Percentiles rank a stretch among this genome's conserved stretches.
Evolutionary conservation across 768 basidiomycete genomes (phyloP).

Genomic region (Dictyophora rubrovolvata): DNA sequence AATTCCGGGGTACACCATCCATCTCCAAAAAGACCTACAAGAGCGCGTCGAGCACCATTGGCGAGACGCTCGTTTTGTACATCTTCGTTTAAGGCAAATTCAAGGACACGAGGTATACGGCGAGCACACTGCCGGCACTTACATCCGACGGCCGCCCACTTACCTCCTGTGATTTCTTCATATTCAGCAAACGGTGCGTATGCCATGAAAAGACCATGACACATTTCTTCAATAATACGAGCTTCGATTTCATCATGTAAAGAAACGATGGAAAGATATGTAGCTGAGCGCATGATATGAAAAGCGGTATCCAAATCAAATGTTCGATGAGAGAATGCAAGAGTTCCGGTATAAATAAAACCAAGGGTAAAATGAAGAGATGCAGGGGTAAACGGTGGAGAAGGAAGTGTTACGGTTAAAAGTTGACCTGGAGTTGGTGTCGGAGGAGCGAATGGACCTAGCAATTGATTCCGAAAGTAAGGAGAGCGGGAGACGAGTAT

Average conservation of each 20-base stretch:
- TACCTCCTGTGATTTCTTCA: constrained; percentile 59
- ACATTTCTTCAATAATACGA: constrained; percentile 77
- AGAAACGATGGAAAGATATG: constrained; percentile 64
- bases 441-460: constrained; percentile 45
- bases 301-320: constrained; percentile 92
- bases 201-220: constrained; percentile 82
- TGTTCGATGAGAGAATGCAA: constrained; percentile 83
- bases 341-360: constrained; percentile 90
- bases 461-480: constrained; percentile 77
- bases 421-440: constrained; percentile 32
- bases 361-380: constrained; percentile 90
- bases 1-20: constrained; percentile 84
- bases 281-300: constrained; percentile 73
- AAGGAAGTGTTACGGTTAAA: constrained; percentile 62
- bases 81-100: constrained; percentile 69
- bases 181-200: constrained; percentile 73
- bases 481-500: constrained; percentile 82
- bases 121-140: constrained; percentile 75
- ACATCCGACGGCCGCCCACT: constrained; percentile 80
- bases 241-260: constrained; percentile 76
- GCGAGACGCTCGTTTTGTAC: constrained; percentile 66
- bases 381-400: constrained; percentile 90
- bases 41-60: constrained; percentile 57
- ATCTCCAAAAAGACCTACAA: constrained; percentile 79
- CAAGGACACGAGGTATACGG: constrained; percentile 72